phyloP scores from a whole-genome alignment of 441 rosid genomes.

The Croton laevigatus region DNA sequence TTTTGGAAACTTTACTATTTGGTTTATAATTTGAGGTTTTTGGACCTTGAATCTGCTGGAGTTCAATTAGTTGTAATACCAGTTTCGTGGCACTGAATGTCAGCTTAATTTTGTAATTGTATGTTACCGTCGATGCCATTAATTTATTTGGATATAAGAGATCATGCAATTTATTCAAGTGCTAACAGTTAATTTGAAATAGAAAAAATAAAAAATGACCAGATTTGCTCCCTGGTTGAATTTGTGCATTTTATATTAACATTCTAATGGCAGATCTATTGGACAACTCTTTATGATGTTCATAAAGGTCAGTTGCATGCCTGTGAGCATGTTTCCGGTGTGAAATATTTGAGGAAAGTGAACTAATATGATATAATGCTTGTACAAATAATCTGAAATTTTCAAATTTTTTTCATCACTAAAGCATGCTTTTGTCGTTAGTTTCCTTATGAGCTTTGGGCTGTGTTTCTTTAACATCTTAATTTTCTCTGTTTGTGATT shows the following conservation, averaged over 20 bases:
- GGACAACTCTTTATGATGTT: neutral
- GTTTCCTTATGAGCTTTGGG: neutral
- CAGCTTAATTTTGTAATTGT: neutral
- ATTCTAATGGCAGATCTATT: neutral
- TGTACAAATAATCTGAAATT: neutral
- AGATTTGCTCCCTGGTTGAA: neutral
- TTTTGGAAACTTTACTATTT: neutral
- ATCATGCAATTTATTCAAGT: neutral
- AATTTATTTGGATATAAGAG: neutral
- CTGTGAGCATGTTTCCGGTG: neutral
- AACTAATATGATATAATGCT: neutral
- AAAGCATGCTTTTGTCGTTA: neutral
- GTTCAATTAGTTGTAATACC: neutral
- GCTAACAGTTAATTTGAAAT: neutral
- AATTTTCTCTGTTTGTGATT: neutral
- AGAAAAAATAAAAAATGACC: neutral
- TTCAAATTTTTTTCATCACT: neutral
- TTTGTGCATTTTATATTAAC: neutral
- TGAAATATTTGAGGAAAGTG: neutral
- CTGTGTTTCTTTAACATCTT: neutral
- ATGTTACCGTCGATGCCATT: neutral
- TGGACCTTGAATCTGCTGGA: slow-evolving; percentile 5
- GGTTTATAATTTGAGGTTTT: neutral
- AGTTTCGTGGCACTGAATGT: neutral
- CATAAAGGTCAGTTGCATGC: neutral